These are phyloP conservation scores for Gryganskiella cystojenkinii DNA, from an alignment of 192 early-diverging fungal species.

Conservation along the genomic window DNA sequence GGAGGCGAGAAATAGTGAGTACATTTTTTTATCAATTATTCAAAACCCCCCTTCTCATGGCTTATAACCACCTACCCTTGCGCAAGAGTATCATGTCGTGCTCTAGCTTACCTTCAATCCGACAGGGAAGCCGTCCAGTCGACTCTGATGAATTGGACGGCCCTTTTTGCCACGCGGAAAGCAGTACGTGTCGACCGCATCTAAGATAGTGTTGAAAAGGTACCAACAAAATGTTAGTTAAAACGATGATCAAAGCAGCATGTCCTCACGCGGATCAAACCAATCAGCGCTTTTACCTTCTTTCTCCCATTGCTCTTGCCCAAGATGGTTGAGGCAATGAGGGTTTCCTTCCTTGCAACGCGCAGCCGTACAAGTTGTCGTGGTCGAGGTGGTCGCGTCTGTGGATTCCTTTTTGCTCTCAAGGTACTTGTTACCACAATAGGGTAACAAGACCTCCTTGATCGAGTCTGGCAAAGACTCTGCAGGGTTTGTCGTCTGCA, in stretches of 20 bases:
- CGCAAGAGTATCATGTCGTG: too few relatives aligned
- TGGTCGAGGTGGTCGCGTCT: background rate
- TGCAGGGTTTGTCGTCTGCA: background rate
- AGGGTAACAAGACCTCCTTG: conserved; percentile 7
- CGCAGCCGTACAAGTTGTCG: conserved; percentile 8
- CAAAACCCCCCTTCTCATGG: too few relatives aligned
- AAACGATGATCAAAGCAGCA: background rate
- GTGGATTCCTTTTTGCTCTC: background rate
- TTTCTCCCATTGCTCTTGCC: conserved; percentile 49
- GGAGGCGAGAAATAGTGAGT: too few relatives aligned
- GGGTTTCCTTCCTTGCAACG: conserved; percentile 48
- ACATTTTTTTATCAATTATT: too few relatives aligned
- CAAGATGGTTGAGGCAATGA: conserved; percentile 48
- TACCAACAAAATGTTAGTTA: background rate
- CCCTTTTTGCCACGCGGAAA: background rate
- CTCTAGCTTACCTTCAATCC: conserved; percentile 38
- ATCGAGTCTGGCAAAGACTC: background rate
- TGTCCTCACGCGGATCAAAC: background rate
- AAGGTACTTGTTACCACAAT: conserved; percentile 31
- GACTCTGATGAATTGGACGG: background rate
- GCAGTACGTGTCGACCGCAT: conserved; percentile 22
- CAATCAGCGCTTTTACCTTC: conserved; percentile 13
- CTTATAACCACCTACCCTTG: too few relatives aligned
- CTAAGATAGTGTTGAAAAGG: too few relatives aligned
- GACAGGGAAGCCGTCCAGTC: conserved; percentile 12